phyloP scores from a whole-genome alignment of 1,139 yeast genomes.

The Trichomonascaceae sp. region DNA sequence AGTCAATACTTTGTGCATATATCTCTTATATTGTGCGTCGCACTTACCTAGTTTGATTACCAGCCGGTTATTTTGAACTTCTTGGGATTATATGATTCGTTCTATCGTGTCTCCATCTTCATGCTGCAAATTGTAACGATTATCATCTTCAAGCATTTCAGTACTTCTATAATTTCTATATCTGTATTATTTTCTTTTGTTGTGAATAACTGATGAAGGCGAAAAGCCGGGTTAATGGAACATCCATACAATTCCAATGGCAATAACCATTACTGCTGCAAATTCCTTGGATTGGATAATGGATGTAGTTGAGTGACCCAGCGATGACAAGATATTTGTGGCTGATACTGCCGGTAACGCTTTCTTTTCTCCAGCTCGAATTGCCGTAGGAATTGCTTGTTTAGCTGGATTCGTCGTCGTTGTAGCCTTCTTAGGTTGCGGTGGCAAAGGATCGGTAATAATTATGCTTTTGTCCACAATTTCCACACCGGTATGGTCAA shows the following conservation, averaged over 20 bases:
- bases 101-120: neutral
- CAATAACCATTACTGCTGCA: neutral
- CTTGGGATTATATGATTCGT: neutral
- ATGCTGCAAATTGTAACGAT: neutral
- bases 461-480: conserved; percentile 41
- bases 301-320: neutral
- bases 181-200: neutral
- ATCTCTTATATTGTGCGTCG: neutral
- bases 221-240: neutral
- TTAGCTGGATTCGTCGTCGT: neutral
- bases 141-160: neutral
- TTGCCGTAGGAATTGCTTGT: neutral
- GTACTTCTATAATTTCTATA: neutral
- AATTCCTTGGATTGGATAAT: neutral
- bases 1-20: neutral
- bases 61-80: neutral
- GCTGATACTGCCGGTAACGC: neutral
- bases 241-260: neutral
- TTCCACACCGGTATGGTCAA: conserved; percentile 44
- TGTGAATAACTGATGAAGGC: neutral
- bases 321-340: neutral
- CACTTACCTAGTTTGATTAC: neutral
- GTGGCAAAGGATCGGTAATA: conserved; percentile 4
- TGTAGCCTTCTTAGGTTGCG: neutral
- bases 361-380: neutral